Evolutionary conservation across 2,329 filamentous ascomycete species (phyloP).

Genomic region (Fusarium mundagurra): DNA sequence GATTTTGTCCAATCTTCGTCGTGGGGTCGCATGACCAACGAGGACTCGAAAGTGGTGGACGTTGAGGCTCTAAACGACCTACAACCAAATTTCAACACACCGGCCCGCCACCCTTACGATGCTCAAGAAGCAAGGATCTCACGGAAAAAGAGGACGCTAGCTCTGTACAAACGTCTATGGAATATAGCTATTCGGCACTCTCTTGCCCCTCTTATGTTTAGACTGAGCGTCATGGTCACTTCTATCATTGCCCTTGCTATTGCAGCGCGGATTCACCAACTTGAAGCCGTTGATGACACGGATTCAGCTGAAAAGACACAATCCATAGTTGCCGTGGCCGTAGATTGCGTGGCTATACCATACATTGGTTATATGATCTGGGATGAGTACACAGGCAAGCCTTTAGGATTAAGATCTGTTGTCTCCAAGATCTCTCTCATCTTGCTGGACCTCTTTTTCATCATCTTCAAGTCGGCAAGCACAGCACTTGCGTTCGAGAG

Average conservation of each 20-base stretch:
- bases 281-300: conserved; percentile 58
- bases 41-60: conserved; percentile 60
- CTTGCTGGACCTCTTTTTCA: conserved; percentile 92
- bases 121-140: conserved; percentile 43
- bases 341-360: conserved; percentile 87
- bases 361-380: conserved; percentile 95
- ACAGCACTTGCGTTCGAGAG: conserved; percentile 89
- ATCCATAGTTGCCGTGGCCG: conserved; percentile 86
- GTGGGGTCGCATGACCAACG: conserved; percentile 59
- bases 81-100: conserved; percentile 58
- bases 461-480: conserved; percentile 96
- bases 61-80: conserved; percentile 56
- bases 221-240: conserved; percentile 83
- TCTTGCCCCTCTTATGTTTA: conserved; percentile 85
- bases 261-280: conserved; percentile 76
- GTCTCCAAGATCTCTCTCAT: conserved; percentile 89
- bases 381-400: conserved; percentile 96
- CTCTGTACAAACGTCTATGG: conserved; percentile 67
- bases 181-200: conserved; percentile 79
- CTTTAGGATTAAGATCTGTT: conserved; percentile 84
- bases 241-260: conserved; percentile 84
- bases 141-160: conserved; percentile 44
- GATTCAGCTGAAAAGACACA: conserved; percentile 72
- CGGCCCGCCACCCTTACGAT: conserved; percentile 47
- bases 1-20: conserved; percentile 64